Conservation (phyloP, 768 basidiomycete genomes). For the Pleurotus eryngii region DNA sequence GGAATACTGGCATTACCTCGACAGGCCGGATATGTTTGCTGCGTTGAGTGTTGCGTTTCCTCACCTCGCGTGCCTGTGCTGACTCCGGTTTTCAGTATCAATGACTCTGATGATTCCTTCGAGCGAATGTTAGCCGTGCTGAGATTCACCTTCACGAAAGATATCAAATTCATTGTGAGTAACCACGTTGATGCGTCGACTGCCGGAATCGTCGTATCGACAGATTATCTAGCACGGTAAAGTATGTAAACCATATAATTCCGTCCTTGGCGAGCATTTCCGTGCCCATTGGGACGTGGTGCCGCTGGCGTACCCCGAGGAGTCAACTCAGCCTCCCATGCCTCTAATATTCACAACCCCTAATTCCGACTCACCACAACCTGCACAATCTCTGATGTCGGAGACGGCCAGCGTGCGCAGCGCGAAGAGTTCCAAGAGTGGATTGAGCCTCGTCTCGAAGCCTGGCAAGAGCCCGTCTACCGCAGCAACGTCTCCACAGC, state of each 20-base stretch:
- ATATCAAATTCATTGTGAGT: constrained; percentile 87
- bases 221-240: constrained; percentile 68
- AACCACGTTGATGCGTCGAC: background rate
- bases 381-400: constrained; percentile 22
- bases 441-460: constrained; percentile 54
- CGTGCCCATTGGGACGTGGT: constrained; percentile 82
- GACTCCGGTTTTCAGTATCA: constrained; percentile 55
- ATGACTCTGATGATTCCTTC: constrained; percentile 89
- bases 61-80: too few species aligned
- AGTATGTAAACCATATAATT: constrained; percentile 92
- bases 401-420: constrained; percentile 60
- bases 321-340: constrained; percentile 43
- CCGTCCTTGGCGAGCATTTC: constrained; percentile 86
- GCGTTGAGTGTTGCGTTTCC: constrained; percentile 54
- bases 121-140: constrained; percentile 93
- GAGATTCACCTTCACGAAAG: constrained; percentile 87
- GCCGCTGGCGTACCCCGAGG: constrained; percentile 52
- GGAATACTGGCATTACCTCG: constrained; percentile 94
- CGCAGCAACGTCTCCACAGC: constrained; percentile 50
- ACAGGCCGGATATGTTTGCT: constrained; percentile 87
- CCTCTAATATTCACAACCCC: constrained; percentile 34
- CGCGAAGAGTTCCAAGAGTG: constrained; percentile 62
- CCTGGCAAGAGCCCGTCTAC: constrained; percentile 47
- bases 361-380: constrained; percentile 14
- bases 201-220: constrained; percentile 5